Evolutionary conservation across 352 stramenopile species (phyloP).

Genomic region (Phytopythium kandeliae): DNA sequence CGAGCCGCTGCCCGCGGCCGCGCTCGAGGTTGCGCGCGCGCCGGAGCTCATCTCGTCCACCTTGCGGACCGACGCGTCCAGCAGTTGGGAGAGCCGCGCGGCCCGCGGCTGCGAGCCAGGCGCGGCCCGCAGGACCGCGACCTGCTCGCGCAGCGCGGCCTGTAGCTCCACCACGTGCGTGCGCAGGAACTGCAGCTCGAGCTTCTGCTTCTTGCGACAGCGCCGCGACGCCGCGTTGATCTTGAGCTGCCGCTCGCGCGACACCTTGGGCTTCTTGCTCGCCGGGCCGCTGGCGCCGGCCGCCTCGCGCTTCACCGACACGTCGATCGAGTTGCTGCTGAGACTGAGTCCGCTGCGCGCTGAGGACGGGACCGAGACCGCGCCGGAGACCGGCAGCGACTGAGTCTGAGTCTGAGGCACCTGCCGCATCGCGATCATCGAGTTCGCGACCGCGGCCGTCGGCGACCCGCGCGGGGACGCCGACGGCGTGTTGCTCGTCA

Average conservation of each 20-base stretch:
- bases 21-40: no score
- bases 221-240: conserved; percentile 80
- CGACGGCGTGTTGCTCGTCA: conserved; percentile 5
- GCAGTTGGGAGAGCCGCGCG: conserved; percentile 43
- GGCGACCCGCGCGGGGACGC: conserved; percentile 28
- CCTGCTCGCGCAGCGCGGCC: conserved; percentile 59
- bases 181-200: conserved; percentile 82
- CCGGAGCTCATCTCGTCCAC: conserved; percentile 81
- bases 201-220: conserved; percentile 85
- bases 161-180: conserved; percentile 80
- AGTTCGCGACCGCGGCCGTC: conserved; percentile 45
- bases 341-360: conserved; percentile 10
- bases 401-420: no score
- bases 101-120: conserved; percentile 41
- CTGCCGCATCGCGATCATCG: conserved; percentile 65
- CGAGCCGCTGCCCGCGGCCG: no score
- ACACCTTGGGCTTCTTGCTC: conserved; percentile 83
- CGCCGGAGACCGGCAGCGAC: conserved; percentile 6
- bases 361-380: no score
- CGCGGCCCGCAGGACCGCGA: conserved; percentile 35
- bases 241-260: conserved; percentile 79
- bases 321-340: conserved; percentile 31
- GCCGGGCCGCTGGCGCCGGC: no score
- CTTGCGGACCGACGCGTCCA: conserved; percentile 64
- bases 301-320: no score